phyloP scores from a whole-genome alignment of 495 filamentous ascomycete genomes.

The Tuber melanosporum region DNA sequence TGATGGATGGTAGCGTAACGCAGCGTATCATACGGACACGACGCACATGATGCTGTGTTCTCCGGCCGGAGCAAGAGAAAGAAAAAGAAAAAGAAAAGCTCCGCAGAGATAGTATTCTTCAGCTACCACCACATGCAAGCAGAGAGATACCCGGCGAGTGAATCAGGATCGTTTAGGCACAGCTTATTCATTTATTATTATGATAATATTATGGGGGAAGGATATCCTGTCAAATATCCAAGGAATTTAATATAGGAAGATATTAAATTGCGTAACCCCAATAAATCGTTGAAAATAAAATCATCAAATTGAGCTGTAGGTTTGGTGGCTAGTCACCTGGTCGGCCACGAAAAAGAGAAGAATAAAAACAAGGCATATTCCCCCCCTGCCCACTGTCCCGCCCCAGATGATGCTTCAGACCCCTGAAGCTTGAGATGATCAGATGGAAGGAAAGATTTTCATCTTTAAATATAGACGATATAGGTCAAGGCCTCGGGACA shows the following conservation, averaged over 20 bases:
- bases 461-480: neutral
- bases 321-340: neutral
- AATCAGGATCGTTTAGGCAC: neutral
- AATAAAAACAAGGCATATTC: neutral
- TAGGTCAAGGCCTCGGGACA: neutral
- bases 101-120: neutral
- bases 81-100: neutral
- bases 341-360: neutral
- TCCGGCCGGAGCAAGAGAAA: neutral
- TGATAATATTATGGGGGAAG: neutral
- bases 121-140: neutral
- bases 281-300: neutral
- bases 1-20: neutral
- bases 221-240: neutral
- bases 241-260: neutral
- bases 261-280: neutral
- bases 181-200: neutral
- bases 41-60: constrained; percentile 2
- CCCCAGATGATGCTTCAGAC: neutral
- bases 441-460: neutral
- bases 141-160: neutral
- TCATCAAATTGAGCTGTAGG: neutral
- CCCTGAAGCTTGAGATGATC: neutral
- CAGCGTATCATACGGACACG: neutral
- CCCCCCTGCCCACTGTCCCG: neutral